Conservation (phyloP, 1,284 basidiomycete genomes). For the Malassezia sympodialis region DNA sequence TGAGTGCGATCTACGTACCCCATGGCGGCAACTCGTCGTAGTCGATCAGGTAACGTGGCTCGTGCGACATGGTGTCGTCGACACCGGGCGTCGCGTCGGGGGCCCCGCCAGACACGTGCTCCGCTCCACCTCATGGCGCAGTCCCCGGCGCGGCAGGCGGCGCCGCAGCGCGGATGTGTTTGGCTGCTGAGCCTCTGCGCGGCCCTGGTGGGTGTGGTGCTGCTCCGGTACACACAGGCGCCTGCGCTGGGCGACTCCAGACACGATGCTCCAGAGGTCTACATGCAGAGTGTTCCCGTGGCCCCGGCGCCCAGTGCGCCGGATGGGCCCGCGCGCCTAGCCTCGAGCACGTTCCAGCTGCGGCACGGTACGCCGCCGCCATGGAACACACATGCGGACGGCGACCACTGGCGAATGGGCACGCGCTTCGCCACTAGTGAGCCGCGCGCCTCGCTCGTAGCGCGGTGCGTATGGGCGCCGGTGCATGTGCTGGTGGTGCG, state of each 20-base stretch:
- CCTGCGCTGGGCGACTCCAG: no score
- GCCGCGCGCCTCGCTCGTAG: not conserved
- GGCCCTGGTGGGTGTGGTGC: not conserved
- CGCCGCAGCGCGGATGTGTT: not conserved
- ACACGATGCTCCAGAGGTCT: not conserved
- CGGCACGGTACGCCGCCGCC: not conserved
- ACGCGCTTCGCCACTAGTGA: not conserved
- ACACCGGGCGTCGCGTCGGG: not conserved
- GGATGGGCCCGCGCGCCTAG: not conserved
- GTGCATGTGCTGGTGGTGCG: not conserved
- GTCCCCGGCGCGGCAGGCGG: not conserved
- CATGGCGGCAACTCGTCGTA: constrained; percentile 35
- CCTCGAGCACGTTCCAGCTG: not conserved
- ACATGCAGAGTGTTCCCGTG: not conserved
- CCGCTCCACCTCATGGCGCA: not conserved
- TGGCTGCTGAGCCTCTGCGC: not conserved
- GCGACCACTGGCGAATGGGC: not conserved
- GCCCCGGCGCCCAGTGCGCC: not conserved
- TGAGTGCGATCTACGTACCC: constrained; percentile 17
- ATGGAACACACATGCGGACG: not conserved
- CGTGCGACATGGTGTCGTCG: not conserved
- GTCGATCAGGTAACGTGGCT: constrained; percentile 27
- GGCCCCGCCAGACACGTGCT: not conserved
- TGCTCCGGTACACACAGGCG: not conserved
- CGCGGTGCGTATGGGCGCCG: not conserved